Conservation (phyloP, 495 filamentous ascomycete species). For the Hypoxylon perforatum region DNA sequence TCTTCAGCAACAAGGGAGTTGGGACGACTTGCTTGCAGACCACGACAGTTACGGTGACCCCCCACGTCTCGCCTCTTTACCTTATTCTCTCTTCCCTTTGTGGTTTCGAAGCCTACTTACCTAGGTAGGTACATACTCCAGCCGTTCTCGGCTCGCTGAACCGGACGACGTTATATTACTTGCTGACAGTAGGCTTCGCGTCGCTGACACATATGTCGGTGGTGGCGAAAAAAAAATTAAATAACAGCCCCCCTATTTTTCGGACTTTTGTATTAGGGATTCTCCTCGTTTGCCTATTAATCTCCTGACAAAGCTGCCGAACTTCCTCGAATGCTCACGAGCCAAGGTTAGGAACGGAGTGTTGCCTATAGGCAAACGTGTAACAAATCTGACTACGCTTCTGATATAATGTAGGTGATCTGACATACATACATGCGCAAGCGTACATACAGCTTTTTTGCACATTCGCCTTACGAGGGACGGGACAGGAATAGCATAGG, state of each 20-base stretch:
- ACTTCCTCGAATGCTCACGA: slow-evolving; percentile 7
- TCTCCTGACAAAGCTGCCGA: neutral
- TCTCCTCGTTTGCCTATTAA: slow-evolving; percentile 5
- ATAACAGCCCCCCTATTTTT: neutral
- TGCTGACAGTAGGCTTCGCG: slow-evolving; percentile 8
- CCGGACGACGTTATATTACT: neutral
- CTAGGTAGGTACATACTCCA: too few species aligned
- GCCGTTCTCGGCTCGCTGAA: slow-evolving; percentile 6
- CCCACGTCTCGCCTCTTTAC: slow-evolving; percentile 4
- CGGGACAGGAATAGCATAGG: neutral
- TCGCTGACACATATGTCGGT: slow-evolving; percentile 12
- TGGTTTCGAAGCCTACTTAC: neutral
- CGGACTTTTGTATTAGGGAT: neutral
- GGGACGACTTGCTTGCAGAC: too few species aligned
- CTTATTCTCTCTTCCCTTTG: neutral
- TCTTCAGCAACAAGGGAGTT: slow-evolving; percentile 1
- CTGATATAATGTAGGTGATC: slow-evolving; percentile 20
- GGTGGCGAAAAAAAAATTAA: slow-evolving; percentile 4
- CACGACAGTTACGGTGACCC: neutral
- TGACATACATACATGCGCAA: slow-evolving; percentile 19
- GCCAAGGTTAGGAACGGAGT: slow-evolving; percentile 6
- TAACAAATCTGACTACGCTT: slow-evolving; percentile 18
- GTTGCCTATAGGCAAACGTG: slow-evolving; percentile 24
- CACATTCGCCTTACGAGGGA: slow-evolving; percentile 11
- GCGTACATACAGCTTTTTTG: slow-evolving; percentile 10